Percentiles rank a stretch among this genome's conserved stretches.
Evolutionary conservation across 2,329 filamentous ascomycete species (phyloP).

Genomic region (Hypoxylon sp.): DNA sequence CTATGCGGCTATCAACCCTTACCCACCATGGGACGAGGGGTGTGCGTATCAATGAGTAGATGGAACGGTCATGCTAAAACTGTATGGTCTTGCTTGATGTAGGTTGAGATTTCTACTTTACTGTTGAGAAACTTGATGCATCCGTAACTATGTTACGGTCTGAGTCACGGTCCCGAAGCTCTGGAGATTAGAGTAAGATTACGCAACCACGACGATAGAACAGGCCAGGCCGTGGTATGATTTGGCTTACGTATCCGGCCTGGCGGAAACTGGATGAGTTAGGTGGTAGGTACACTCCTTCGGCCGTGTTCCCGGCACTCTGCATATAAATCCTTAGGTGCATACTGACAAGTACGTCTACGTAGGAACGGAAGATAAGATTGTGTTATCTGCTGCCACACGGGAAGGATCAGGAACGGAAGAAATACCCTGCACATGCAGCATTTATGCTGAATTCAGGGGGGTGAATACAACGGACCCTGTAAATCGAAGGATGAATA

Average conservation of each 20-base stretch:
- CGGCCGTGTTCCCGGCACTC: constrained; percentile 30
- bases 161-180: constrained; percentile 30
- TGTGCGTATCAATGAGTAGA: constrained; percentile 28
- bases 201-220: constrained; percentile 28
- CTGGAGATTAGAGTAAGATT: constrained; percentile 25
- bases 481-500: constrained; percentile 29
- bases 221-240: constrained; percentile 13
- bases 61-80: constrained; percentile 3
- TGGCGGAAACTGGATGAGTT: constrained; percentile 19
- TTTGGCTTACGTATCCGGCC: constrained; percentile 23
- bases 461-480: constrained; percentile 44
- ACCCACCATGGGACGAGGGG: constrained; percentile 34
- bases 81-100: not conserved
- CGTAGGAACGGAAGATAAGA: constrained; percentile 38
- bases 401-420: constrained; percentile 41
- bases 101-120: constrained; percentile 17
- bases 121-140: constrained; percentile 33
- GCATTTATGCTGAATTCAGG: constrained; percentile 45
- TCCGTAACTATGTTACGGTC: constrained; percentile 31
- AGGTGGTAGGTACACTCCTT: constrained; percentile 30
- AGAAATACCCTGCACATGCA: constrained; percentile 34
- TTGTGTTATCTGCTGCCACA: constrained; percentile 24
- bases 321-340: constrained; percentile 20
- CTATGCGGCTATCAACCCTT: constrained; percentile 33
- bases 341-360: constrained; percentile 19